Conservation (phyloP, 164 flowering plant species). For the Hamamelis virginiana region DNA sequence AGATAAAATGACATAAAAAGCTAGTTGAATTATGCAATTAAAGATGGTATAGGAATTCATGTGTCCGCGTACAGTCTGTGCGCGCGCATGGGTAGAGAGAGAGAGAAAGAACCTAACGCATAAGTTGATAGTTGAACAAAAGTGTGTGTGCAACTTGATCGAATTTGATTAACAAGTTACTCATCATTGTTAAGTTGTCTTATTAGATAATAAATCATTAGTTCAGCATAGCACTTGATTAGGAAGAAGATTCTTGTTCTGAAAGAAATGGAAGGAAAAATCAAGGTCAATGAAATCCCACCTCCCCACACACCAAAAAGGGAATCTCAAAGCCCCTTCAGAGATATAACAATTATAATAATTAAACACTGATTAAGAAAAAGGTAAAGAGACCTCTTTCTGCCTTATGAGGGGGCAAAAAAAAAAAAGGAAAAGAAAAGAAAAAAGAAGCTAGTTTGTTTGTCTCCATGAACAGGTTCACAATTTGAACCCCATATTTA, state of each 20-base stretch:
- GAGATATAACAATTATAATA: neutral
- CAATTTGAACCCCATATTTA: neutral
- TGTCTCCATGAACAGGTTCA: slow-evolving; percentile 16
- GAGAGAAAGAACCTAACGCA: neutral
- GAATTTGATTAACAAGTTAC: neutral
- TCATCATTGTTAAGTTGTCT: slow-evolving; percentile 18
- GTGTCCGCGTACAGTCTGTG: neutral
- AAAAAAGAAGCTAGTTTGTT: slow-evolving; percentile 7
- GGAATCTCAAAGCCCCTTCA: slow-evolving; percentile 12
- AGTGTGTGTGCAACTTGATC: no score
- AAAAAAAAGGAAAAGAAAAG: no score
- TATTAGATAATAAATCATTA: slow-evolving; percentile 10
- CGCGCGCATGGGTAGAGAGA: neutral
- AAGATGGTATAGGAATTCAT: neutral
- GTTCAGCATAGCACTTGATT: slow-evolving; percentile 8
- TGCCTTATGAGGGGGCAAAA: slow-evolving; percentile 6
- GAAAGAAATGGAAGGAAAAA: neutral
- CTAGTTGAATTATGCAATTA: neutral
- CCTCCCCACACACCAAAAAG: no score
- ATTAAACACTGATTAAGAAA: slow-evolving; percentile 1
- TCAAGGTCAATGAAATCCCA: slow-evolving; percentile 13
- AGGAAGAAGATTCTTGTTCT: slow-evolving; percentile 11
- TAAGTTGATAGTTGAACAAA: neutral
- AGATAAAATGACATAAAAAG: neutral
- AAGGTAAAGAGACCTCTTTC: slow-evolving; percentile 8